These are phyloP conservation scores for Nemania abortiva DNA, from an alignment of 2,329 filamentous ascomycete species.

Conservation along the genomic window DNA sequence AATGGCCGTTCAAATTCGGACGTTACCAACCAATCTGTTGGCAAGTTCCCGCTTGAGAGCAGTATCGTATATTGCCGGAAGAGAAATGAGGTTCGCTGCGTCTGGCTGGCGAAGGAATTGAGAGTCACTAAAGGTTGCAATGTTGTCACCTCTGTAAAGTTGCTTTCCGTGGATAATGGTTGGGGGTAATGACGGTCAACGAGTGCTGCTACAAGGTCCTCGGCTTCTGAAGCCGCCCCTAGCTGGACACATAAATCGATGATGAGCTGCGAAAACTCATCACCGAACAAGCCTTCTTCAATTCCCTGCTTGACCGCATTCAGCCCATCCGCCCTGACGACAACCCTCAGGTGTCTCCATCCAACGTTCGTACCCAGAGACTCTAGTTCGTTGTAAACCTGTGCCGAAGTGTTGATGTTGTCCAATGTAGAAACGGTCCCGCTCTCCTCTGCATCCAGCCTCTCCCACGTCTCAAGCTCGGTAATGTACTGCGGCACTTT, in stretches of 20 bases:
- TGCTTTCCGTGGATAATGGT: constrained; percentile 52
- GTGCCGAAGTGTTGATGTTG: constrained; percentile 56
- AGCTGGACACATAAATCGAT: constrained; percentile 57
- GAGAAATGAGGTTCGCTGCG: constrained; percentile 50
- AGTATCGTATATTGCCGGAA: constrained; percentile 55
- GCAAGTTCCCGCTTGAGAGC: constrained; percentile 53
- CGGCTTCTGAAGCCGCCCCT: constrained; percentile 56
- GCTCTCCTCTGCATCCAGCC: constrained; percentile 54
- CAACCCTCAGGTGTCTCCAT: constrained; percentile 60
- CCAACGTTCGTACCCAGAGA: constrained; percentile 56
- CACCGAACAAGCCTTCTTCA: constrained; percentile 56
- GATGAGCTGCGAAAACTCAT: constrained; percentile 56
- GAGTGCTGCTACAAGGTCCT: constrained; percentile 56
- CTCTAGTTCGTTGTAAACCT: constrained; percentile 64
- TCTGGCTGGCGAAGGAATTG: constrained; percentile 51
- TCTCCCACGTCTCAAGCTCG: constrained; percentile 59
- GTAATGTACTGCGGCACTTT: constrained; percentile 62
- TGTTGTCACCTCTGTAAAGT: constrained; percentile 45
- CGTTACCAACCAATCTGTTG: constrained; percentile 60
- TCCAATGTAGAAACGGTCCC: constrained; percentile 54
- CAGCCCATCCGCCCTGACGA: constrained; percentile 62
- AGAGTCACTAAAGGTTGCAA: constrained; percentile 53
- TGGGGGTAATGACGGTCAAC: constrained; percentile 52
- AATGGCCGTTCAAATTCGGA: constrained; percentile 57
- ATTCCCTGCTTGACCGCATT: constrained; percentile 58